phyloP scores from a whole-genome alignment of 768 basidiomycete genomes.

The Amanita pallidorosea region DNA sequence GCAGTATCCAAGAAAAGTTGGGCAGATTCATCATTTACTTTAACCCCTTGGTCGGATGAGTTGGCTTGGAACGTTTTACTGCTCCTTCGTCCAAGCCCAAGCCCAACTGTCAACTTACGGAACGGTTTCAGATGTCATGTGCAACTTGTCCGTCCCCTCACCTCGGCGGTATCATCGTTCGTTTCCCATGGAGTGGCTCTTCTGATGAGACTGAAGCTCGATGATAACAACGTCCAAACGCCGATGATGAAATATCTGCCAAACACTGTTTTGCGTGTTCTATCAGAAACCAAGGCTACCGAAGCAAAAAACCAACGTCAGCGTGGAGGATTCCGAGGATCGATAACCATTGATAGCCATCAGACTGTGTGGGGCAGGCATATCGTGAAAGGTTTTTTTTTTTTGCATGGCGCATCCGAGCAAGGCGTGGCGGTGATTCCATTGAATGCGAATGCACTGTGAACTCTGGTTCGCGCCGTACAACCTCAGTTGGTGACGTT shows the following conservation, averaged over 20 bases:
- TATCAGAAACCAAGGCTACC: not conserved
- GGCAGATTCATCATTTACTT: not conserved
- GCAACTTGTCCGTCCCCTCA: not conserved
- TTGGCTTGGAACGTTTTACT: not conserved
- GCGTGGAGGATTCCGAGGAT: not conserved
- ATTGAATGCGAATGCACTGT: too few relatives aligned
- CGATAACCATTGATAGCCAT: not conserved
- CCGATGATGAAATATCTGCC: not conserved
- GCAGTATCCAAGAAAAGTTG: not conserved
- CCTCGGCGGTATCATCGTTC: not conserved
- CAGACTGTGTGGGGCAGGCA: not conserved
- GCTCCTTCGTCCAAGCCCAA: too few relatives aligned
- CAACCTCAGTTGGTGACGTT: too few relatives aligned
- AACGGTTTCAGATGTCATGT: not conserved
- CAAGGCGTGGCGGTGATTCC: not conserved
- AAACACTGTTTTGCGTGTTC: not conserved
- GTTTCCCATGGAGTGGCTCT: not conserved
- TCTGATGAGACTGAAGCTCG: not conserved
- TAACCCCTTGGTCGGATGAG: not conserved
- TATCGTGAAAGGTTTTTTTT: too few relatives aligned
- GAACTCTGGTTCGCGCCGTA: too few relatives aligned
- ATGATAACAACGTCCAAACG: not conserved
- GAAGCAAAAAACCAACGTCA: not conserved
- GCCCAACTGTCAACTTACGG: not conserved
- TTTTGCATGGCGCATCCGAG: too few relatives aligned